Evolutionary conservation across 2,329 filamentous ascomycete genomes (phyloP), one percentile per base, ranked within the genome.

Genomic region (Dactylellina drechsleri): DNA sequence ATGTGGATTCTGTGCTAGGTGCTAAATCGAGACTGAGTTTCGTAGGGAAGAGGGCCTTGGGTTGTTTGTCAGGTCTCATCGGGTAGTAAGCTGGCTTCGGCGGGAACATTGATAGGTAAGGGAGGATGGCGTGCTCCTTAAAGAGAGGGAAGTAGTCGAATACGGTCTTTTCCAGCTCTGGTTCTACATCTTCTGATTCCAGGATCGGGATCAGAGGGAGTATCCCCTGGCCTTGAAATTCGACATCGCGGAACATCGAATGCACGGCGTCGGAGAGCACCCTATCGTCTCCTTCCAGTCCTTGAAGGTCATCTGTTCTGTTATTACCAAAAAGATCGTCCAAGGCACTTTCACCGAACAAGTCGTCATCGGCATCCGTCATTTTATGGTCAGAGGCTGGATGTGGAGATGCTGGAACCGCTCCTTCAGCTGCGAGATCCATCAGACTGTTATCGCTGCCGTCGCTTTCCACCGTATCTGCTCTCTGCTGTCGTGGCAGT

Each of bases 1-100:
- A 75, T 7, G 10, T 85, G 78, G 93, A 92, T 81, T 96, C 92
- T 78, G 96, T 91, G 79, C 98, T 95, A 54, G 88, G 86, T 1
- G 92, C 91, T 40, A 98, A 84, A 76, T 99, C 95, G 13, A 99
- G 85, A 76, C 89, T 93, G 67, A 97, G 86, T 82, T 99, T 99
- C 18, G 91, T 93, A 0, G 93, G 92, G 4, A 93, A 87, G 2
- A 98, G 85, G 15, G 92, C 86, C 82, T 93, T 95, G 0, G 93
- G 92, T 47, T 89, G 89, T 82, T 93, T 96, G 0, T 85, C 77
- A 0, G 93, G 92, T 45, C 89, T 88, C 82, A 76, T 97, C 95
- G 67, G 91, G 90, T 76, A 91, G 86, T 82, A 91, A 94, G 65
- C 89, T 86, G 0, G 92, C 91, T 78, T 89, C 89, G 91, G 89